Evolutionary conservation across 1,284 basidiomycete genomes (phyloP).

Genomic region (Malassezia pachydermatis): DNA sequence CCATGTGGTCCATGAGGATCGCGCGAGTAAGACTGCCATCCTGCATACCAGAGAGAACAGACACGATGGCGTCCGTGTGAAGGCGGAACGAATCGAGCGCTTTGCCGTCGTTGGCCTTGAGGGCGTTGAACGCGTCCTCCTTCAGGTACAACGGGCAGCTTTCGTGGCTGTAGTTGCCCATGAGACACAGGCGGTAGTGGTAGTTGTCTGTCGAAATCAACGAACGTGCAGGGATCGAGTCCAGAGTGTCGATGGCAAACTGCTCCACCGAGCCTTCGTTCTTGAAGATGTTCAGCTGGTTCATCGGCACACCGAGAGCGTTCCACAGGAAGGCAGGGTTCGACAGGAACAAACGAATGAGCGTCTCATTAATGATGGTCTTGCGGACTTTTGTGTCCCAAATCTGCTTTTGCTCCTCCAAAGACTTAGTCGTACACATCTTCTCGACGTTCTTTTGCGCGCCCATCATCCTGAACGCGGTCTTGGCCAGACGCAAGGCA

Average conservation of each 20-base stretch:
- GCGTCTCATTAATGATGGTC: slow-evolving; percentile 59
- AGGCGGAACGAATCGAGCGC: slow-evolving; percentile 60
- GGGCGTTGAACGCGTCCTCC: slow-evolving; percentile 57
- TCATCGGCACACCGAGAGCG: slow-evolving; percentile 66
- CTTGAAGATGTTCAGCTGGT: slow-evolving; percentile 63
- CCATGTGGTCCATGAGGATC: slow-evolving; percentile 71
- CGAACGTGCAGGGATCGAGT: slow-evolving; percentile 33
- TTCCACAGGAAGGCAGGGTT: slow-evolving; percentile 64
- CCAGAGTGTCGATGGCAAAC: slow-evolving; percentile 47
- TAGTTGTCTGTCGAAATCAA: slow-evolving; percentile 45
- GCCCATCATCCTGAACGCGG: slow-evolving; percentile 59
- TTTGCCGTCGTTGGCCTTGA: slow-evolving; percentile 54
- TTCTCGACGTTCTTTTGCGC: slow-evolving; percentile 56
- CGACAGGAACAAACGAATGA: slow-evolving; percentile 55
- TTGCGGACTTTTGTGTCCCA: slow-evolving; percentile 59
- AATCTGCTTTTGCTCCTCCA: slow-evolving; percentile 59
- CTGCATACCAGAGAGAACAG: slow-evolving; percentile 53
- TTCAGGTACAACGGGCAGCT: slow-evolving; percentile 67
- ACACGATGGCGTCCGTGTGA: slow-evolving; percentile 67
- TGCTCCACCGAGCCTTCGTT: slow-evolving; percentile 55
- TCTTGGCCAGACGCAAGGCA: slow-evolving; percentile 58
- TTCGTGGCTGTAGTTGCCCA: slow-evolving; percentile 59
- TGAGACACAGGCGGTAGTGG: slow-evolving; percentile 52
- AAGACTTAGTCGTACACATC: slow-evolving; percentile 56
- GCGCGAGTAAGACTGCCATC: slow-evolving; percentile 39